Evolutionary conservation across 331 rosid species (phyloP), one percentile per base, ranked within the genome.

Genomic region (Saraca asoca): DNA sequence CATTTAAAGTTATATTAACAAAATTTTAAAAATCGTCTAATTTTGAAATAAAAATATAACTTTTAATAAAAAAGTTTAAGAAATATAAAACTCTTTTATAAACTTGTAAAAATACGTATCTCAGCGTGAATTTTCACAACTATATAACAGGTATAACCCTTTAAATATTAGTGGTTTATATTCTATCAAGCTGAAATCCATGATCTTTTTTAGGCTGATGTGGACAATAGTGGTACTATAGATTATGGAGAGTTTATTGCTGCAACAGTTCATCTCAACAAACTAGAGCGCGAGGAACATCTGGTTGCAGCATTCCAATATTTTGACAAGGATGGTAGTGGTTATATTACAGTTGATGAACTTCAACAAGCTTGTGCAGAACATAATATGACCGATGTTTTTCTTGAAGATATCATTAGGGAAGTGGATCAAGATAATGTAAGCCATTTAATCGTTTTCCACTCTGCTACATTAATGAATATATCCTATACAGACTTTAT

Each of bases 391-490:
- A 83, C 90, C 19, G 96, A 94, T 33, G 96, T 82, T 39, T 76
- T 86, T 31, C 95, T 94, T 38, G 99, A 94, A 58, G 99, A 94
- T 74, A 85, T 94, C 41, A 94, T 94, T 75, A 86, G 68, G 81
- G 99, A 94, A 85, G 99, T 94, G 57, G 99, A 94, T 72, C 99
- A 94, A 80, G 97, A 94, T 82, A 94, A 94, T 76, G 99, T 94
- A 86, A 86, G 83, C 73, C 56, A 51, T 70, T 35, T 62, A 59
- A 20, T 51, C 35, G 49, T 64, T 56, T 74, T 16, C 51, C 44
- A 37, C 18, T 19, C 60, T 24, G 3, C 9, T 29, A 33, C 42
- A 55, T 51, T 64, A 12, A 38, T 52, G 46, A 61, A 41, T 18
- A 53, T 54, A n/a, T n/a, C n/a, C n/a, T n/a, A n/a, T n/a, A n/a